A percentile compares a stretch with the other conserved stretches of the same genome.
phyloP scores from a whole-genome alignment of 257 asterid species.

The Petunia secreta region DNA sequence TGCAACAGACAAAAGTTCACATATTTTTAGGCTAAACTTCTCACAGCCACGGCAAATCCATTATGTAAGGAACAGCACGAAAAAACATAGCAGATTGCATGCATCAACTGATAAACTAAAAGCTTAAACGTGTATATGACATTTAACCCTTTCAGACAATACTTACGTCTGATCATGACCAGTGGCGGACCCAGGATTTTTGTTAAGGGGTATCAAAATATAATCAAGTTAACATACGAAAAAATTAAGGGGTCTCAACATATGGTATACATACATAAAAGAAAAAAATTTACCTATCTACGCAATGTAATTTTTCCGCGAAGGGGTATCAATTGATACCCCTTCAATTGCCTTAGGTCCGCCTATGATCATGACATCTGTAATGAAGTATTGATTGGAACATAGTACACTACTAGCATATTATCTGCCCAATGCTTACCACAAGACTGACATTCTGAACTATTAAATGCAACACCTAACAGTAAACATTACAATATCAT shows the following conservation, averaged over 20 bases:
- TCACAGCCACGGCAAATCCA: neutral
- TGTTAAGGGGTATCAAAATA: no score
- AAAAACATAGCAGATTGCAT: conserved; percentile 13
- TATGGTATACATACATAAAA: no score
- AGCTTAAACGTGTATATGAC: conserved; percentile 11
- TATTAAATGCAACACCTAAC: neutral
- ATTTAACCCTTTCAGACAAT: neutral
- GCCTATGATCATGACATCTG: neutral
- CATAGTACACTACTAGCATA: neutral
- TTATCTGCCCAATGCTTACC: neutral
- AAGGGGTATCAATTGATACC: no score
- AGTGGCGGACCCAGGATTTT: no score
- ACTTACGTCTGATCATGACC: neutral
- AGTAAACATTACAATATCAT: neutral
- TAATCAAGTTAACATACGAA: no score
- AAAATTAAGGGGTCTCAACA: no score
- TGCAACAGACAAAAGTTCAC: conserved; percentile 29
- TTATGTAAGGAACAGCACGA: neutral
- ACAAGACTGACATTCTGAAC: conserved; percentile 18
- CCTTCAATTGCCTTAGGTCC: no score
- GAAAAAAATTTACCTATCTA: no score
- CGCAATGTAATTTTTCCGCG: no score
- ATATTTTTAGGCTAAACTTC: conserved; percentile 16
- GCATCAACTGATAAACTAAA: neutral
- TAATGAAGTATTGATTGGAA: neutral